Base-by-base conservation (phyloP, 495 filamentous ascomycete species). In the Lasiosphaeris hirsuta region DNA sequence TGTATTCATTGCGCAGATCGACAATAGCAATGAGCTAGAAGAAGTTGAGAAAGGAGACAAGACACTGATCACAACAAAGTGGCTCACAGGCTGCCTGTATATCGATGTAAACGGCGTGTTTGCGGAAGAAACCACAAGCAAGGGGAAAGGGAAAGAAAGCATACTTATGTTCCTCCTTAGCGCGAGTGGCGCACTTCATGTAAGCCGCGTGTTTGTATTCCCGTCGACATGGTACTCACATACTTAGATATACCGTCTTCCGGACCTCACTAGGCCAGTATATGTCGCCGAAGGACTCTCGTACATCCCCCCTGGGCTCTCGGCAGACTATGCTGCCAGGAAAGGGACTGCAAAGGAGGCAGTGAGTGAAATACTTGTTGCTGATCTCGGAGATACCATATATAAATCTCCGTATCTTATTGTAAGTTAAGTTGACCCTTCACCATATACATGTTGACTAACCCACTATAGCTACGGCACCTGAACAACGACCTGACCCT, bases 21-120 rank as follows among this genome's bases (percentile, higher is more conserved):
- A 93, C 68, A 83, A 82, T 33, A 86, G 80, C 64, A 86, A 90
- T 17, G 94, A 97, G 51, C 73, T 99, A 23, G 94, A 97, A 63
- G 90, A 96, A 64, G 65, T 95, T 2, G 81, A 87, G 35, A 73
- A 81, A 51, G 71, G 76, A 39, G 84, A 87, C 35, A 72, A 78
- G 19, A 58, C 65, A 2, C 72, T 84, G 4, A 60, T 82, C 8
- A 69, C 72, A 4, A 83, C 75, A 14, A 88, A 87, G 69, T 97
- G 92, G 89, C 74, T 84, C 17, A 88, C 88, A 7, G 89, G 85
- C 37, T 93, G 86, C 67, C 72, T 97, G 3, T 97, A 95, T 67
- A 76, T 75, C 36, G 89, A 92, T 56, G 80, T 73, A 40, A 71
- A 70, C 13, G 81, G 82, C 10, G 60, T 78, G 13, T 87, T 96